phyloP scores from a whole-genome alignment of 2,329 filamentous ascomycete genomes.

The Xylaria sp. region DNA sequence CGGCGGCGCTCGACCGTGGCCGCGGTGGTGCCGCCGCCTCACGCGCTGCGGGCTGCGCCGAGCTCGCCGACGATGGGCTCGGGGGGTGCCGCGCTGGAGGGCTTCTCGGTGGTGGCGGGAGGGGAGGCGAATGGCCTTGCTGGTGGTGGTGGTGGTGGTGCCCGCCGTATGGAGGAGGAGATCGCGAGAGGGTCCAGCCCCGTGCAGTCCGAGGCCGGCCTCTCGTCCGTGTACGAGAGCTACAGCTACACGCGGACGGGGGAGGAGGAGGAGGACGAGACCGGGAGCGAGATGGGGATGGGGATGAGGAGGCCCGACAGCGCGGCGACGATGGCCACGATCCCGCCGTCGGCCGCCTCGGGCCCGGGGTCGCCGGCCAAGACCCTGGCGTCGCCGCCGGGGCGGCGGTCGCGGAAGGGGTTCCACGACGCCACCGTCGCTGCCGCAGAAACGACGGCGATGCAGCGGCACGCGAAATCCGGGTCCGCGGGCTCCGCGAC shows the following conservation, averaged over 20 bases:
- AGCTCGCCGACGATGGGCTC: constrained; percentile 30
- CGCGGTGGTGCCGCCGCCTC: constrained; percentile 29
- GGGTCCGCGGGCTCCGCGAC: too few species aligned
- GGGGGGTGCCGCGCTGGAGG: too few species aligned
- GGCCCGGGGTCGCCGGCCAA: not conserved
- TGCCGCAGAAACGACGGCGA: not conserved
- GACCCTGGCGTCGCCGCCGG: not conserved
- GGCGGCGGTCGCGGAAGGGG: constrained; percentile 10
- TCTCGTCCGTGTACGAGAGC: constrained; percentile 38
- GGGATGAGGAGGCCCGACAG: constrained; percentile 1
- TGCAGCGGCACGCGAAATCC: not conserved
- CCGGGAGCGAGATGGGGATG: constrained; percentile 30
- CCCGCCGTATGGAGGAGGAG: too few species aligned
- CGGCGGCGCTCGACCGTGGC: too few species aligned
- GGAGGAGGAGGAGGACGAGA: too few species aligned
- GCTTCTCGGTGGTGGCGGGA: too few species aligned
- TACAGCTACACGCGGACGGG: constrained; percentile 18
- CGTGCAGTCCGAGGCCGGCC: constrained; percentile 30
- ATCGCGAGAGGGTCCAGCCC: constrained; percentile 23
- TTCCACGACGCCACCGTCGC: constrained; percentile 11
- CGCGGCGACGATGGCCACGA: constrained; percentile 8
- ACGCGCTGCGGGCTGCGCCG: constrained; percentile 23
- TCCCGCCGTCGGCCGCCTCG: constrained; percentile 4
- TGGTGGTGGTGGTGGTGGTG: too few species aligned
- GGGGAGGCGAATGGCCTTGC: too few species aligned